phyloP scores from a whole-genome alignment of 148 eudicot species.

The Nepenthes mirabilis region DNA sequence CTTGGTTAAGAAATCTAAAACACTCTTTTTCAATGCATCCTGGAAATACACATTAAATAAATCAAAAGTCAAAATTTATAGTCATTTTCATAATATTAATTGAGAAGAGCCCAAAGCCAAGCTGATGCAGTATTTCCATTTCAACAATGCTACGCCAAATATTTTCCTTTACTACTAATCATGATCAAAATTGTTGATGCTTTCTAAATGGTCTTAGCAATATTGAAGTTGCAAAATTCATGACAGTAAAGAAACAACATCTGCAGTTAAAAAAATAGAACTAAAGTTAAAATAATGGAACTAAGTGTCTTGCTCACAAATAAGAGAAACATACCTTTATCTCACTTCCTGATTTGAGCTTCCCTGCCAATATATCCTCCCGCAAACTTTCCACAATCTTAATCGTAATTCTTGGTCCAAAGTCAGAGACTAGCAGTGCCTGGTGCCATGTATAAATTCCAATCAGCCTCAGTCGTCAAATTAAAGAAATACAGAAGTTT shows the following conservation, averaged over 20 bases:
- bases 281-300: not conserved
- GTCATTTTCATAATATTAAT: no score
- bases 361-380: constrained; percentile 85
- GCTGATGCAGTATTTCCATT: no score
- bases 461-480: not conserved
- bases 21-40: constrained; percentile 78
- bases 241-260: no score
- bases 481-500: not conserved
- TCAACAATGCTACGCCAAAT: no score
- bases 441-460: constrained; percentile 10
- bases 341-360: constrained; percentile 92
- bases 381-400: constrained; percentile 89
- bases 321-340: constrained; percentile 50
- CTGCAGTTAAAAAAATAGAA: not conserved
- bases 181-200: no score
- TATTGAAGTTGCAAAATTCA: no score
- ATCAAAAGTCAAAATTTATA: no score
- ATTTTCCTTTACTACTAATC: no score
- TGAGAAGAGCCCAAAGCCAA: no score
- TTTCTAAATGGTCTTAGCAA: no score
- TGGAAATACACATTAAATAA: constrained; percentile 10
- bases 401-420: constrained; percentile 85
- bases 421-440: constrained; percentile 90
- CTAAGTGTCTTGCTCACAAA: not conserved
- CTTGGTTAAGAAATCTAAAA: constrained; percentile 58